Evolutionary conservation across 1,284 basidiomycete species (phyloP).

Genomic region (Moesziomyces parantarcticus): DNA sequence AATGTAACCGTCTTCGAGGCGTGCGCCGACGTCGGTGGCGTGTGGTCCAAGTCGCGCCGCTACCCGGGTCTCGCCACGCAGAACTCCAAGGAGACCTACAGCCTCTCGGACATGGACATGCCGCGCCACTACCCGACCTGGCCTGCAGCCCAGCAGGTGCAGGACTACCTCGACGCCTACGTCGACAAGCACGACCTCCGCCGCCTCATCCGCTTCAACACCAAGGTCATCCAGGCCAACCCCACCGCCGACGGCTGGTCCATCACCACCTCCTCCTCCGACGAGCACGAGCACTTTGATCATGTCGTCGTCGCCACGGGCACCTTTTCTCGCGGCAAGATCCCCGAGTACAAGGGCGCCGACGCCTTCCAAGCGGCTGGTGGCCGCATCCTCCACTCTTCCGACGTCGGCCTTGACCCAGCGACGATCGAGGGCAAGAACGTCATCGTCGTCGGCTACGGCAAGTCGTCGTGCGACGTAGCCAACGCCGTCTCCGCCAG

Average conservation of each 20-base stretch:
- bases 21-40: constrained; percentile 42
- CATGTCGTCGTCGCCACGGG: constrained; percentile 56
- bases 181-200: constrained; percentile 46
- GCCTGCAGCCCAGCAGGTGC: constrained; percentile 57
- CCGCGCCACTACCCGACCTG: constrained; percentile 55
- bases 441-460: constrained; percentile 57
- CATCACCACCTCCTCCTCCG: constrained; percentile 13
- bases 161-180: constrained; percentile 53
- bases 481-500: constrained; percentile 50
- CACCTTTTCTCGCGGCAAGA: constrained; percentile 47
- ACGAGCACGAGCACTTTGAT: constrained; percentile 9
- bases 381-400: constrained; percentile 52
- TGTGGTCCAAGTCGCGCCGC: constrained; percentile 48
- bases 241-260: constrained; percentile 22
- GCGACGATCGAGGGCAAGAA: constrained; percentile 43
- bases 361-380: constrained; percentile 45
- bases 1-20: constrained; percentile 45
- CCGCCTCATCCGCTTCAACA: constrained; percentile 36
- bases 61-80: constrained; percentile 59
- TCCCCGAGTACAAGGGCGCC: constrained; percentile 50
- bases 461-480: constrained; percentile 58
- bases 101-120: constrained; percentile 56
- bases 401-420: constrained; percentile 26
- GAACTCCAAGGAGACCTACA: constrained; percentile 61
- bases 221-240: constrained; percentile 33